phyloP scores from a whole-genome alignment of 495 filamentous ascomycete genomes.

The Xylaria telfairii region DNA sequence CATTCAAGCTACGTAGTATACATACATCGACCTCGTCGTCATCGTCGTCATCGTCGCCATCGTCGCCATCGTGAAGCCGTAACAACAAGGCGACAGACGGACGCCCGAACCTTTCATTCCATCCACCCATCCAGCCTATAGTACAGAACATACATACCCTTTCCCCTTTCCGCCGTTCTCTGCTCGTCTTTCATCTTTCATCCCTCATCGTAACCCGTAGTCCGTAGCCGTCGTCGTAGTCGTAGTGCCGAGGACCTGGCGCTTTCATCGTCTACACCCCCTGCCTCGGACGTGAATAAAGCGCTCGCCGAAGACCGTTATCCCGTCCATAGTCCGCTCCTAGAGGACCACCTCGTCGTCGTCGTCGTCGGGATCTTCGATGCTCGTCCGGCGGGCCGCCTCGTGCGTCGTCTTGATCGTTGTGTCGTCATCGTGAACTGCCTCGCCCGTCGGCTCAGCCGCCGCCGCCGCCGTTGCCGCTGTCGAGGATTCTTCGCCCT shows the following conservation, averaged over 20 bases:
- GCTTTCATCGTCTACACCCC: conserved; percentile 1
- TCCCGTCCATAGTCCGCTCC: conserved; percentile 26
- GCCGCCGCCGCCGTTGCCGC: conserved; percentile 37
- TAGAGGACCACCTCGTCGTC: conserved; percentile 50
- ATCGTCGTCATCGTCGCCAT: neutral
- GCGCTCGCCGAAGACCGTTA: neutral
- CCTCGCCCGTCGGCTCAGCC: conserved; percentile 35
- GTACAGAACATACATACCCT: neutral
- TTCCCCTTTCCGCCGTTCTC: neutral
- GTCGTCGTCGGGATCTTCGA: conserved; percentile 64
- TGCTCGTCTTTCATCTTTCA: neutral
- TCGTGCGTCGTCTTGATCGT: conserved; percentile 57
- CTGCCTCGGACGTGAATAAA: conserved; percentile 11
- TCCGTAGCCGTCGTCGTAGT: neutral
- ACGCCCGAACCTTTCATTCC: neutral
- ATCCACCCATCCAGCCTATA: neutral
- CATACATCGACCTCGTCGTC: neutral
- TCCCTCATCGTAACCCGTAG: neutral
- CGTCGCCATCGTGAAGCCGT: neutral
- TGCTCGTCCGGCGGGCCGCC: conserved; percentile 59
- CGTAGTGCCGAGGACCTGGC: neutral
- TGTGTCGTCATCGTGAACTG: conserved; percentile 47
- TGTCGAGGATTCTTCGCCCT: conserved; percentile 35
- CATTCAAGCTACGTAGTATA: conserved; percentile 4
- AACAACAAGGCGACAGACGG: neutral